Percentiles rank a stretch among this genome's conserved stretches.
phyloP scores from a whole-genome alignment of 805 yeast genomes.

The Barnettozyma vustinii region DNA sequence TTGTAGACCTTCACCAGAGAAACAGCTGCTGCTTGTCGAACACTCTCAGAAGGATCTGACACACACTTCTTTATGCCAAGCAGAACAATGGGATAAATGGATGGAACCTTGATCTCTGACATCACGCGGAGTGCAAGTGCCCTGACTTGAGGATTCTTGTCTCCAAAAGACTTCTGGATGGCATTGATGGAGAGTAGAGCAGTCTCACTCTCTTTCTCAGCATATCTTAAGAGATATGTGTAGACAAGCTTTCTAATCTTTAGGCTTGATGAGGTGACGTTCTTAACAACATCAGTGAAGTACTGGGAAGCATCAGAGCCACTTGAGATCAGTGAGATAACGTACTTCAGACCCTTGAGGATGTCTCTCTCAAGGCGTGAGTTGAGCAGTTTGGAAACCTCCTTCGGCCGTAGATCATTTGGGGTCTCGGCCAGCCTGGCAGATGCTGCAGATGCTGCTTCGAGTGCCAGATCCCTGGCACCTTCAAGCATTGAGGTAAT shows the following conservation, averaged over 20 bases:
- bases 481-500: conserved; percentile 72
- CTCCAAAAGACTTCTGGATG: conserved; percentile 76
- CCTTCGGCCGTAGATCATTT: conserved; percentile 50
- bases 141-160: conserved; percentile 61
- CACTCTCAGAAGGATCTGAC: conserved; percentile 69
- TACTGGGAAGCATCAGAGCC: conserved; percentile 33
- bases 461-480: conserved; percentile 72
- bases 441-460: conserved; percentile 78
- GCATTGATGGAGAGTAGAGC: conserved; percentile 88
- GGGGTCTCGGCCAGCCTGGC: conserved; percentile 61
- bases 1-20: conserved; percentile 58
- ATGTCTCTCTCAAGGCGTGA: conserved; percentile 66
- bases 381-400: conserved; percentile 58
- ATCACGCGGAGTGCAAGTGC: conserved; percentile 73
- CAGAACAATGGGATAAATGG: conserved; percentile 72
- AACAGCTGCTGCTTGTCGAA: conserved; percentile 73
- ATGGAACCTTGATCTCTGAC: conserved; percentile 77
- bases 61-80: conserved; percentile 66
- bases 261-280: conserved; percentile 61
- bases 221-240: conserved; percentile 66
- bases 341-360: conserved; percentile 52
- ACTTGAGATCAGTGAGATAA: conserved; percentile 40
- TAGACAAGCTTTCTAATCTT: conserved; percentile 73
- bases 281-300: conserved; percentile 88
- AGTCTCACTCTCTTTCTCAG: conserved; percentile 82